These are phyloP conservation scores for Xylariaceae sp. DNA, from an alignment of 2,329 filamentous ascomycete species.

Conservation along the genomic window DNA sequence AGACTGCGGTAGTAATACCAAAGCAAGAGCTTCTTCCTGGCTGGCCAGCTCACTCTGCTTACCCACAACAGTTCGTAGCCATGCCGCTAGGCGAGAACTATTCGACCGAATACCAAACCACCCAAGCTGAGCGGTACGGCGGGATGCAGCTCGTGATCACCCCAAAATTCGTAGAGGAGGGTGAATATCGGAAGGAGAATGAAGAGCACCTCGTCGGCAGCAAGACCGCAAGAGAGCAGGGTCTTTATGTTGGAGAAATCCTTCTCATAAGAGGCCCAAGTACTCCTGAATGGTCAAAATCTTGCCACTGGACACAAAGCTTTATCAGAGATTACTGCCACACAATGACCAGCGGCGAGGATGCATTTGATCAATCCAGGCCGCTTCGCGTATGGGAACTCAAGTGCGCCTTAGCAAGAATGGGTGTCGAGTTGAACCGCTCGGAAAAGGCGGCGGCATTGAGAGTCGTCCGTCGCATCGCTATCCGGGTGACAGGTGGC, in stretches of 20 bases:
- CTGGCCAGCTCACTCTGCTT: not conserved
- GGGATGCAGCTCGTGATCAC: not conserved
- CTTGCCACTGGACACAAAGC: not conserved
- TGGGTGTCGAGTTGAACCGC: not conserved
- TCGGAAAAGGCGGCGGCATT: not conserved
- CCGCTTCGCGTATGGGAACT: not conserved
- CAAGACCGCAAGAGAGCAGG: not conserved
- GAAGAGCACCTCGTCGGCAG: not conserved
- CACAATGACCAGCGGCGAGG: not conserved
- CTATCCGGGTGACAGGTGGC: not conserved
- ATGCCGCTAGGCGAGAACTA: not conserved
- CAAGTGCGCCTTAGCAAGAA: not conserved
- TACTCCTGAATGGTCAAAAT: not conserved
- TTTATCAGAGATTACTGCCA: not conserved
- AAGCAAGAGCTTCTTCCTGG: not conserved
- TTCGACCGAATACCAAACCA: not conserved
- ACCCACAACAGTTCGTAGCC: not conserved
- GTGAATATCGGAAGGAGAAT: not conserved
- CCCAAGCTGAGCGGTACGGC: not conserved
- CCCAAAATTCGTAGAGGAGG: not conserved
- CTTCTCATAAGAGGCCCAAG: not conserved
- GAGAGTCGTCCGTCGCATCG: not conserved
- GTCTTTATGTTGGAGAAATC: not conserved
- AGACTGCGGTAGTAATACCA: not conserved
- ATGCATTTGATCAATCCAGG: not conserved